Conservation (phyloP, 208 protist species). For the Phytomonas sp. region DNA sequence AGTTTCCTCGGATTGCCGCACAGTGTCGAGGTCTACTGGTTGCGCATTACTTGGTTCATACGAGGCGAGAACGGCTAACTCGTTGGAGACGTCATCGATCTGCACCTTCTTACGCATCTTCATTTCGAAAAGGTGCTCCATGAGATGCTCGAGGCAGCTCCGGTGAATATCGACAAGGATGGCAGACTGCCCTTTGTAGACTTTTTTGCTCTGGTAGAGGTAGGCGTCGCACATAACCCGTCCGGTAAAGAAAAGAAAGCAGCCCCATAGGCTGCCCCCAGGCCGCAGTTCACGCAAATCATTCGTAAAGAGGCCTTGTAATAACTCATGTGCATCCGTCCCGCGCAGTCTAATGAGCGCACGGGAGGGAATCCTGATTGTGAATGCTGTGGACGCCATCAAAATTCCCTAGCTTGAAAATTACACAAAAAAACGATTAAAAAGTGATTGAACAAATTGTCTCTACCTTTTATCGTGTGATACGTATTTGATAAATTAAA, state of each 20-base stretch:
- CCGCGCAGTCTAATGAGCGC: conserved; percentile 58
- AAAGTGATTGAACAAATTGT: background rate
- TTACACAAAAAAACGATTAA: background rate
- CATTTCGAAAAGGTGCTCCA: conserved; percentile 67
- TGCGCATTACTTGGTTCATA: background rate
- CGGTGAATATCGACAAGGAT: conserved; percentile 66
- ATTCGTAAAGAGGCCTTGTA: conserved; percentile 81
- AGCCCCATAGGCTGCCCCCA: conserved; percentile 61
- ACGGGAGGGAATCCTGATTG: conserved; percentile 26
- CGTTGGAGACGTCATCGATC: conserved; percentile 42
- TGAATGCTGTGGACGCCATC: background rate
- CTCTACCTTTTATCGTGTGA: background rate
- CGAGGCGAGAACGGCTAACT: conserved; percentile 40
- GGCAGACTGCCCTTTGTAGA: conserved; percentile 14
- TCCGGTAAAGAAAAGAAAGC: conserved; percentile 75
- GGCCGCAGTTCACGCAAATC: conserved; percentile 50
- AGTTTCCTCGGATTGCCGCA: background rate
- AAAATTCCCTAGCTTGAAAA: background rate
- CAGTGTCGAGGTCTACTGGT: background rate
- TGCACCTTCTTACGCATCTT: conserved; percentile 69
- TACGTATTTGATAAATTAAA: background rate
- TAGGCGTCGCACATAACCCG: conserved; percentile 77
- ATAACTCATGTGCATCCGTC: conserved; percentile 44
- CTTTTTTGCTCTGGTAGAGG: conserved; percentile 36
- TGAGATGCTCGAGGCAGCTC: conserved; percentile 17